Evolutionary conservation across 331 rosid species (phyloP), one percentile per base, ranked within the genome.

Genomic region (Quercus tomentella): DNA sequence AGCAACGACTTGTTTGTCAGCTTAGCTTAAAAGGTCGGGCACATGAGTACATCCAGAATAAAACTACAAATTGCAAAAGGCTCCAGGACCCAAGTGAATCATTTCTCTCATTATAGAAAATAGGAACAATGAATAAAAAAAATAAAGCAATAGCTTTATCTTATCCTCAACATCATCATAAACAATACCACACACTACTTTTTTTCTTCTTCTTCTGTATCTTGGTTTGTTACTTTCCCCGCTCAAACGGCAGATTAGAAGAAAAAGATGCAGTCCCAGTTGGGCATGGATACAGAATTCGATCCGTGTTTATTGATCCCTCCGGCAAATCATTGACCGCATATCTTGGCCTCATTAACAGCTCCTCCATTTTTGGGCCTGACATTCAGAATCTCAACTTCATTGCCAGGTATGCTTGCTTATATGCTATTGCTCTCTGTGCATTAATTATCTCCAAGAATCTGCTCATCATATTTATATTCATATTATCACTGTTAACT

Each of bases 221-320:
- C 72, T 67, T 67, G 22, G 23, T 67, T 10, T 67, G 51, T 66
- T 33, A 18, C 72, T 31, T 20, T 7, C 49, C 25, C 35, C 72
- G 51, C 15, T 1, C 43, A 5, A 33, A n/a, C 51, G 52, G 51
- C 11, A 4, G 45, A 37, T 37, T 6, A 18, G 22, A 31, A 30
- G 25, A 67, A 33, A 28, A 16, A 16, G 23, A 67, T 31, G 41
- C 43, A 16, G 7, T 4, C 16, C 16, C 17, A 10, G 37, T 82
- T n/a, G 88, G 90, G 52, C 75, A 66, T 63, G 92, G 90, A n/a
- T 89, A 89, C 75, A 57, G 0, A 56, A 41, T 88, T 35, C 52
- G 35, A 37, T 82, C 90, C 1, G 74, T 76, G 10, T 20, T 5
- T 23, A 43, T 56, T 5, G 77, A 84, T 22, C 25, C 60, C 4